Percentiles rank a stretch among this genome's conserved stretches.
Evolutionary conservation across 176 grass and related monocot genomes (phyloP).

Genomic region (Oryza longistaminata): DNA sequence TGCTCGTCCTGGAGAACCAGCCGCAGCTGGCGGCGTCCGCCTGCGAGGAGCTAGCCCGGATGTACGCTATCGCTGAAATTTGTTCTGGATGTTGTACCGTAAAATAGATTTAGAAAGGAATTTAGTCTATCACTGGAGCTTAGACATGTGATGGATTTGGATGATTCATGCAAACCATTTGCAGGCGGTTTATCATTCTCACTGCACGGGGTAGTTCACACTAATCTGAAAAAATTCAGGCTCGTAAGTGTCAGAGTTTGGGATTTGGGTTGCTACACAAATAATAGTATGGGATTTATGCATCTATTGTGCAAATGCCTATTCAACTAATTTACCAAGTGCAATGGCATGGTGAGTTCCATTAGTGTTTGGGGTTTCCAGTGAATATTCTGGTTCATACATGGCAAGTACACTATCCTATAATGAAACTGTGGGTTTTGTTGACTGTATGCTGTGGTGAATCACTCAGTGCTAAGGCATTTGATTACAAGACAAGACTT

Average conservation of each 20-base stretch:
- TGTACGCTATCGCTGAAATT: not conserved
- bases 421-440: not conserved
- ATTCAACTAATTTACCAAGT: not conserved
- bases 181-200: not conserved
- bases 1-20: too few relatives aligned
- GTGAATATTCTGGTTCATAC: too few relatives aligned
- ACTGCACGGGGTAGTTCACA: not conserved
- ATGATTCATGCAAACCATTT: not conserved
- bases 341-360: not conserved
- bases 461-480: not conserved
- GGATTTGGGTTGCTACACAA: not conserved
- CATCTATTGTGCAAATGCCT: not conserved
- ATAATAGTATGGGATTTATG: not conserved
- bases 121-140: not conserved
- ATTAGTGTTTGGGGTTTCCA: not conserved
- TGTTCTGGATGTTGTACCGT: not conserved
- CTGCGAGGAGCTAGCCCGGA: not conserved
- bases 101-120: not conserved
- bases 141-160: not conserved
- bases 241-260: not conserved
- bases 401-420: not conserved
- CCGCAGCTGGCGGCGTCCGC: too few relatives aligned
- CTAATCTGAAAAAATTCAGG: not conserved
- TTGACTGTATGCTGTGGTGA: not conserved
- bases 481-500: not conserved